Conservation (phyloP, 1,284 basidiomycete species). For the Phlebopus sp. region DNA sequence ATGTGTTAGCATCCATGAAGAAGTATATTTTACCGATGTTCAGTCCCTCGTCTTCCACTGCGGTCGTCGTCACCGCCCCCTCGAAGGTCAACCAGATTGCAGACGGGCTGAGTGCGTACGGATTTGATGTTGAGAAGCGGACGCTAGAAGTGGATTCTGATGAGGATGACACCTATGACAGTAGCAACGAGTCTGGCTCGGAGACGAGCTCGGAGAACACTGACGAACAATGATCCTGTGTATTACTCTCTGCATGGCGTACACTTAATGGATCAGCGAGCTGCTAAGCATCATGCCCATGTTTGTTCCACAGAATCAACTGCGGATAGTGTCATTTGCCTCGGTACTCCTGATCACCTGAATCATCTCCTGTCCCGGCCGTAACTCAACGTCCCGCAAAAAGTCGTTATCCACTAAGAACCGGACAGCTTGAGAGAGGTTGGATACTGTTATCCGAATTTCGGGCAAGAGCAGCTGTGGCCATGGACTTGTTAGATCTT, state of each 20-base stretch:
- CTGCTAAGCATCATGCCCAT: not conserved
- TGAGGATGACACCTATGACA: conserved; percentile 37
- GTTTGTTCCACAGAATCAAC: not conserved
- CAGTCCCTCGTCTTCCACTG: conserved; percentile 72
- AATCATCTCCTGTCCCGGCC: conserved; percentile 71
- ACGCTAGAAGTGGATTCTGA: conserved; percentile 65
- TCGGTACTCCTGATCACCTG: conserved; percentile 48
- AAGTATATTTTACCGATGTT: conserved; percentile 90
- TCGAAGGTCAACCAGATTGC: conserved; percentile 77
- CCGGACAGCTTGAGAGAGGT: conserved; percentile 89
- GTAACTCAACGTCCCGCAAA: conserved; percentile 78
- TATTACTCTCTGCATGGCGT: not conserved
- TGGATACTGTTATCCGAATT: conserved; percentile 87
- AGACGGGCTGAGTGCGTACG: conserved; percentile 59
- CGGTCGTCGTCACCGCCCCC: conserved; percentile 80
- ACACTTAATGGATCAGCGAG: conserved; percentile 8
- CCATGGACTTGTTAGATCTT: conserved; percentile 15
- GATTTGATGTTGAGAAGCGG: conserved; percentile 78
- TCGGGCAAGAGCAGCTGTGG: conserved; percentile 81
- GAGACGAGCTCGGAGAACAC: conserved; percentile 19
- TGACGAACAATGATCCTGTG: not conserved
- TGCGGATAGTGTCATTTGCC: not conserved
- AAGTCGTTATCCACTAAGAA: conserved; percentile 95
- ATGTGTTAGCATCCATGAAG: conserved; percentile 69
- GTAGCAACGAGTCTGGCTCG: conserved; percentile 37